Conservation (phyloP, 78 protist species). For the Dictyostelium discoideum region DNA sequence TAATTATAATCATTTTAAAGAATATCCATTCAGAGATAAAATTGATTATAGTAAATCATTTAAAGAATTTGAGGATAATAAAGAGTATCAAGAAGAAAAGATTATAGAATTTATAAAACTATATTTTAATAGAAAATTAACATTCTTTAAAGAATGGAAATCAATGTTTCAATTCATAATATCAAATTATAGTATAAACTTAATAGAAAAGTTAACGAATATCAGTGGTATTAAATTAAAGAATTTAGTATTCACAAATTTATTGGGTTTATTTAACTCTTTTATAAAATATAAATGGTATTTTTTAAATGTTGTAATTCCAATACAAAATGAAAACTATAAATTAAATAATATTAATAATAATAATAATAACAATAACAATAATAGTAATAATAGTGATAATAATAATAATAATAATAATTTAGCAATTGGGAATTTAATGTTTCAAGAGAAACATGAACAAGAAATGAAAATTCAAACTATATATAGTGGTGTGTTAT, state of each 20-base stretch:
- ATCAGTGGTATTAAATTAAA: background rate
- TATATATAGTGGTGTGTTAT: background rate
- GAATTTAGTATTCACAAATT: background rate
- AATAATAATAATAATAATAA: too few relatives aligned
- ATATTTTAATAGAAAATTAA: background rate
- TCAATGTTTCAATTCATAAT: background rate
- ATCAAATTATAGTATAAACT: background rate
- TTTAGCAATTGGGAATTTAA: background rate
- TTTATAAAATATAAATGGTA: background rate
- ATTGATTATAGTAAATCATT: background rate
- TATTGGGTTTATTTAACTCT: background rate
- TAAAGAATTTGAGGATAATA: background rate
- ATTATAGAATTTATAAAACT: background rate
- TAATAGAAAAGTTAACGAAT: background rate
- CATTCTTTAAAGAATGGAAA: background rate
- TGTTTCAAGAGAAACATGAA: background rate
- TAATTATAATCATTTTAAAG: background rate
- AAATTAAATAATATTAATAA: background rate
- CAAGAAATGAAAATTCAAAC: background rate
- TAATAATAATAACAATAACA: too few relatives aligned
- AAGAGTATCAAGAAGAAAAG: background rate
- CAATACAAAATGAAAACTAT: background rate
- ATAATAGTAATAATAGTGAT: too few relatives aligned
- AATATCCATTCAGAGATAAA: background rate
- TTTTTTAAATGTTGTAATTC: background rate